phyloP scores from a whole-genome alignment of 805 yeast species.

The Candida glaebosa region DNA sequence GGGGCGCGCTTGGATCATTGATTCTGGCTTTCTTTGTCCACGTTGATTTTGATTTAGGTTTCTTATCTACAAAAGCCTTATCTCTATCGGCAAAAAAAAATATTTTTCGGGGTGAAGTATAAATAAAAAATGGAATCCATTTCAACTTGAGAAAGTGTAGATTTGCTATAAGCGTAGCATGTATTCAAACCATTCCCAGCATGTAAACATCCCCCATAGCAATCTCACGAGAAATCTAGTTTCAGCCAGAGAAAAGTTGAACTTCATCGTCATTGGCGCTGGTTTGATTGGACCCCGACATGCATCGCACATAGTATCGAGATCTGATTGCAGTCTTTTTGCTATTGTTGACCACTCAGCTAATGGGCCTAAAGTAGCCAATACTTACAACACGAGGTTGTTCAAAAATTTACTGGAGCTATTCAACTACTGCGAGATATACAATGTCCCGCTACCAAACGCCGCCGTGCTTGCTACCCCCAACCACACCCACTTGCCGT shows the following conservation, averaged over 20 bases:
- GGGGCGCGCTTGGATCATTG: too few relatives aligned
- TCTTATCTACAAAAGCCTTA: background rate
- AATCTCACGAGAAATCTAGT: background rate
- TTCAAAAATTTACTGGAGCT: constrained; percentile 24
- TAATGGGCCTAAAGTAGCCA: constrained; percentile 29
- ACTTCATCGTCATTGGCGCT: constrained; percentile 33
- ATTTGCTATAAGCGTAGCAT: background rate
- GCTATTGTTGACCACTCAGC: constrained; percentile 35
- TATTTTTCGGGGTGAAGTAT: background rate
- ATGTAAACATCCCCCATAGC: constrained; percentile 4
- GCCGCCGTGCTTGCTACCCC: constrained; percentile 43
- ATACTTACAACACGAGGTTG: constrained; percentile 19
- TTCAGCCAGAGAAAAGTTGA: background rate
- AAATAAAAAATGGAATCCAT: background rate
- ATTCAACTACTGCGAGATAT: constrained; percentile 20
- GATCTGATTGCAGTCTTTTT: constrained; percentile 24
- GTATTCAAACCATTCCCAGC: constrained; percentile 1
- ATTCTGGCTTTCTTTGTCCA: background rate
- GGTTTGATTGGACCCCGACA: constrained; percentile 42
- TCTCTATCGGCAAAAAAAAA: background rate
- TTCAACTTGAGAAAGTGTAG: too few relatives aligned
- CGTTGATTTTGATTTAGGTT: background rate
- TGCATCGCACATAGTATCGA: constrained; percentile 27
- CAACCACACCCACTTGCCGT: constrained; percentile 36
- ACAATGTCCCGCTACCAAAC: constrained; percentile 25